These are phyloP conservation scores for Phytophthora parvispora DNA, from an alignment of 352 stramenopile species.

Conservation along the genomic window DNA sequence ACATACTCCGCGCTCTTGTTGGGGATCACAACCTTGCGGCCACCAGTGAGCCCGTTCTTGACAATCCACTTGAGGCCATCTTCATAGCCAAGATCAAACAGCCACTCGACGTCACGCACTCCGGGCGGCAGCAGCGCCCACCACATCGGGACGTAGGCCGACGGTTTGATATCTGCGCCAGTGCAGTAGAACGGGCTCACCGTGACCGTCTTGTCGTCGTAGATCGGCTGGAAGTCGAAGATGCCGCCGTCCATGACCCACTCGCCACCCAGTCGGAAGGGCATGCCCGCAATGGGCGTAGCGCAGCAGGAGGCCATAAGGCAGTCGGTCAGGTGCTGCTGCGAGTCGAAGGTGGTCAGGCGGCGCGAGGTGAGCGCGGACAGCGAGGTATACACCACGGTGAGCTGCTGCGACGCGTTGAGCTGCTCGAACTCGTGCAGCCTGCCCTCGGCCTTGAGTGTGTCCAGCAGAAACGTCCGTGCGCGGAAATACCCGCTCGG, in stretches of 20 bases:
- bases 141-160: conserved; percentile 89
- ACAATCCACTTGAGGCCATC: conserved; percentile 79
- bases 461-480: conserved; percentile 68
- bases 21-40: conserved; percentile 54
- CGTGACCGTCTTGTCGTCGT: conserved; percentile 76
- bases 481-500: conserved; percentile 67
- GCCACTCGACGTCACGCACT: conserved; percentile 80
- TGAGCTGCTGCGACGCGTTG: conserved; percentile 56
- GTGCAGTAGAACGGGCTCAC: conserved; percentile 91
- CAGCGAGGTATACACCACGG: conserved; percentile 80
- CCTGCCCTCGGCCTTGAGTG: conserved; percentile 45
- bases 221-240: conserved; percentile 88
- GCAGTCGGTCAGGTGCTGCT: conserved; percentile 62
- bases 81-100: conserved; percentile 88
- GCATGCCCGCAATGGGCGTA: conserved; percentile 77
- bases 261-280: conserved; percentile 79
- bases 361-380: conserved; percentile 69
- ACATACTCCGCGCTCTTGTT: conserved; percentile 64
- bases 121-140: conserved; percentile 81
- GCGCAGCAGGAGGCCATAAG: conserved; percentile 84
- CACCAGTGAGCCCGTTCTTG: conserved; percentile 45
- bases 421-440: conserved; percentile 65
- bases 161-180: conserved; percentile 90
- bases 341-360: conserved; percentile 69
- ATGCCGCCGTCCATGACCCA: conserved; percentile 90